phyloP scores from a whole-genome alignment of 441 rosid genomes.

The Bruguiera hainesii region DNA sequence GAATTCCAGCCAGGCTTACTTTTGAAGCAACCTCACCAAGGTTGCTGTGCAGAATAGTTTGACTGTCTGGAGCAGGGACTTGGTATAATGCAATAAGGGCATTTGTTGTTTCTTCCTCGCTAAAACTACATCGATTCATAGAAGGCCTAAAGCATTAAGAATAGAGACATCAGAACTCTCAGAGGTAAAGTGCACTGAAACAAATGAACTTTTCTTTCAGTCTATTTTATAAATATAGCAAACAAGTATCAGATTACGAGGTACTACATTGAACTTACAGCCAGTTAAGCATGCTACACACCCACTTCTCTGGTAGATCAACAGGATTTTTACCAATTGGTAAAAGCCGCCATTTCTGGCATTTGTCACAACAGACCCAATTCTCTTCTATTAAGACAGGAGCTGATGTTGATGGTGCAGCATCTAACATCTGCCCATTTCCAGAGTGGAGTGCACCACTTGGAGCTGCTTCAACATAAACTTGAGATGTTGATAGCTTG shows the following conservation, averaged over 20 bases:
- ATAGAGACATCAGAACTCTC: constrained; percentile 28
- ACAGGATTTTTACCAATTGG: constrained; percentile 47
- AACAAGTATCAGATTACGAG: neutral
- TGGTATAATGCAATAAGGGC: constrained; percentile 38
- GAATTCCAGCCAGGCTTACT: constrained; percentile 24
- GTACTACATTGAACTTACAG: constrained; percentile 52
- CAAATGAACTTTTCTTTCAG: neutral
- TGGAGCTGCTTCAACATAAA: constrained; percentile 31
- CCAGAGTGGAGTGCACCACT: constrained; percentile 24
- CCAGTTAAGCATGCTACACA: constrained; percentile 78
- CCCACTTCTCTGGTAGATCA: constrained; percentile 68
- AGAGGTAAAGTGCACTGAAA: neutral
- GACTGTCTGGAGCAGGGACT: constrained; percentile 26
- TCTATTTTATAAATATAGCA: neutral
- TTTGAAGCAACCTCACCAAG: constrained; percentile 27
- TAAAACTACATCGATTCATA: constrained; percentile 66
- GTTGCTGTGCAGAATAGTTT: constrained; percentile 27
- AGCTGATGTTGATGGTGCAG: constrained; percentile 20
- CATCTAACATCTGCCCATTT: constrained; percentile 6
- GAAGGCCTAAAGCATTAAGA: constrained; percentile 54
- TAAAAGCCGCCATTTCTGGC: constrained; percentile 71
- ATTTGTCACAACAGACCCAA: constrained; percentile 70
- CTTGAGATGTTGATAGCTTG: constrained; percentile 20
- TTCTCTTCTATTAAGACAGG: constrained; percentile 31
- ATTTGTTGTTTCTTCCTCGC: constrained; percentile 61